Percentiles rank a stretch among this genome's conserved stretches.
phyloP scores from a whole-genome alignment of 1,139 yeast species.

The Kurtzmaniella natalensis region DNA sequence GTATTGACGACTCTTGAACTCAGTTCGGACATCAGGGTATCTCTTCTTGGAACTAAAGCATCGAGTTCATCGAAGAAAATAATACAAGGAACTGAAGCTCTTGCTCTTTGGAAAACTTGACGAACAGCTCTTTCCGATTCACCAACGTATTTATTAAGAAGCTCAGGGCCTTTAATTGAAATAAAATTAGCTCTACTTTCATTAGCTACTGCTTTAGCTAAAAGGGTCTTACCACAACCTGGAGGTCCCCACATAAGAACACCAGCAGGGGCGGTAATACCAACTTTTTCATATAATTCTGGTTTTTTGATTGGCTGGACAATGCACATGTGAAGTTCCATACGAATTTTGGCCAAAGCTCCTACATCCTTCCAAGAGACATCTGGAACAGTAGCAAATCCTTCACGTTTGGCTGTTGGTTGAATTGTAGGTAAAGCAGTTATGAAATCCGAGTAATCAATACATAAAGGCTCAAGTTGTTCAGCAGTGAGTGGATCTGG shows the following conservation, averaged over 20 bases:
- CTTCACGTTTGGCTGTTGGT: conserved; percentile 97
- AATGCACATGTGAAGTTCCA: conserved; percentile 93
- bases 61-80: conserved; percentile 95
- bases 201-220: conserved; percentile 97
- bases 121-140: conserved; percentile 94
- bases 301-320: conserved; percentile 96
- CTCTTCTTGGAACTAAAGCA: conserved; percentile 93
- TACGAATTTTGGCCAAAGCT: conserved; percentile 72
- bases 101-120: conserved; percentile 89
- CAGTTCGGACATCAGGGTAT: conserved; percentile 80
- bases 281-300: conserved; percentile 82
- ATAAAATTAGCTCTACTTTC: conserved; percentile 95
- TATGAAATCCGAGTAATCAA: conserved; percentile 74
- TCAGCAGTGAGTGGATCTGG: conserved; percentile 75
- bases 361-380: conserved; percentile 96
- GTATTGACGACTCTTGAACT: conserved; percentile 95
- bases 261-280: conserved; percentile 96
- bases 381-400: conserved; percentile 98
- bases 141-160: conserved; percentile 92
- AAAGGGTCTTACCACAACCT: conserved; percentile 94
- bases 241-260: conserved; percentile 99
- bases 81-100: conserved; percentile 93
- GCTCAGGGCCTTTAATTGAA: conserved; percentile 92
- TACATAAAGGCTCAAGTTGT: conserved; percentile 71
- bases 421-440: conserved; percentile 88